These are phyloP conservation scores for Schrenkiella parvula DNA, from an alignment of 345 rosid species.

Conservation along the genomic window DNA sequence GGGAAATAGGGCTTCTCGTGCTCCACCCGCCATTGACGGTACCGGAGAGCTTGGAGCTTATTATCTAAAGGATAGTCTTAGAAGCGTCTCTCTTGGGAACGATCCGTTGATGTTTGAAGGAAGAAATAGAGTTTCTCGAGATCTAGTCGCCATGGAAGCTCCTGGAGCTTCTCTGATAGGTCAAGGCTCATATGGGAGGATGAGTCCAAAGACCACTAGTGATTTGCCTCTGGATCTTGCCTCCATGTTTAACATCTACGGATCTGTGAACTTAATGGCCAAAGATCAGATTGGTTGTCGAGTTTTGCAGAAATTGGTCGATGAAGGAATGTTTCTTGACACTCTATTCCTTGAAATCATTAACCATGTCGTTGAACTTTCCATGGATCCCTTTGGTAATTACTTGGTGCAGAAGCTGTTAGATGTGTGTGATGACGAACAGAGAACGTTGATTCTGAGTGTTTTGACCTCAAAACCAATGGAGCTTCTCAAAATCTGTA, in stretches of 20 bases:
- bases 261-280: slow-evolving; percentile 46
- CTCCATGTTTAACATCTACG: slow-evolving; percentile 39
- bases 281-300: slow-evolving; percentile 55
- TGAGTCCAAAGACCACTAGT: neutral
- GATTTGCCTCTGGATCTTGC: slow-evolving; percentile 24
- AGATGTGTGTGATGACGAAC: slow-evolving; percentile 46
- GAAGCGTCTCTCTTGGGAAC: neutral
- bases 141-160: slow-evolving; percentile 30
- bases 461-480: slow-evolving; percentile 37
- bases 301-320: slow-evolving; percentile 46
- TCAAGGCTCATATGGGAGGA: neutral
- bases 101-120: slow-evolving; percentile 14
- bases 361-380: slow-evolving; percentile 42
- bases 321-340: slow-evolving; percentile 43
- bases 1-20: slow-evolving; percentile 27
- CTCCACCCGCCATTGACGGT: slow-evolving; percentile 28
- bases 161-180: slow-evolving; percentile 21
- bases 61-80: neutral
- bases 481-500: slow-evolving; percentile 43
- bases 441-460: slow-evolving; percentile 38
- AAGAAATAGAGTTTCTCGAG: slow-evolving; percentile 26
- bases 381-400: slow-evolving; percentile 61
- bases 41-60: slow-evolving; percentile 1
- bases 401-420: slow-evolving; percentile 55
- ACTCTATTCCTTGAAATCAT: slow-evolving; percentile 37